These are phyloP conservation scores for Gentiana macrophylla DNA, from an alignment of 257 asterid genomes.

Conservation along the genomic window DNA sequence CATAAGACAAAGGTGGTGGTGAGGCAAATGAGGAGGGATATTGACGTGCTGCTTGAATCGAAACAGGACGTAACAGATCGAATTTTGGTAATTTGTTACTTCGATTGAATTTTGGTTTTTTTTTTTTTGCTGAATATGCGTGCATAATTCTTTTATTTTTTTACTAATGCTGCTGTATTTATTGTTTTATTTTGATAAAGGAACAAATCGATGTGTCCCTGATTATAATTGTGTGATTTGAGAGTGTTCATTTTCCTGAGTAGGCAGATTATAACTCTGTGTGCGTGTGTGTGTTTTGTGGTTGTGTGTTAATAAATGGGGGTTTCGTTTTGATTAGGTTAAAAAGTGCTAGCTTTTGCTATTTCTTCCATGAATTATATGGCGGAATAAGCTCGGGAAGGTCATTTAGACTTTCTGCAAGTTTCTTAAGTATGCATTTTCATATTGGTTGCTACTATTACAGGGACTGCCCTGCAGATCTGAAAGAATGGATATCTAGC, in stretches of 20 bases:
- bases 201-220: neutral
- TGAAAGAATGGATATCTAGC: conserved; percentile 93
- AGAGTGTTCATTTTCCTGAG: too few species aligned
- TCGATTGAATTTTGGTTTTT: neutral
- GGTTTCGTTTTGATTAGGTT: too few species aligned
- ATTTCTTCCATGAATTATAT: too few species aligned
- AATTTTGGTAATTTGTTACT: conserved; percentile 45
- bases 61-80: conserved; percentile 91
- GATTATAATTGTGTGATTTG: too few species aligned
- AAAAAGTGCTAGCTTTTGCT: too few species aligned
- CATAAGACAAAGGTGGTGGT: conserved; percentile 90
- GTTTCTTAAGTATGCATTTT: neutral
- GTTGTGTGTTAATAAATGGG: too few species aligned
- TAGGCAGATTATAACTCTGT: too few species aligned
- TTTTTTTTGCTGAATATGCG: neutral
- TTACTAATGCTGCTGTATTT: neutral
- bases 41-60: conserved; percentile 82
- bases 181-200: neutral
- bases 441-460: conserved; percentile 12
- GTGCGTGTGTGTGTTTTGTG: too few species aligned
- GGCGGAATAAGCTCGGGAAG: too few species aligned
- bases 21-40: conserved; percentile 92
- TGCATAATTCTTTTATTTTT: neutral
- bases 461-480: conserved; percentile 95
- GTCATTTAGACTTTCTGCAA: too few species aligned